Conservation (phyloP, 2,329 filamentous ascomycete genomes). For the Pyrenochaeta sp. region DNA sequence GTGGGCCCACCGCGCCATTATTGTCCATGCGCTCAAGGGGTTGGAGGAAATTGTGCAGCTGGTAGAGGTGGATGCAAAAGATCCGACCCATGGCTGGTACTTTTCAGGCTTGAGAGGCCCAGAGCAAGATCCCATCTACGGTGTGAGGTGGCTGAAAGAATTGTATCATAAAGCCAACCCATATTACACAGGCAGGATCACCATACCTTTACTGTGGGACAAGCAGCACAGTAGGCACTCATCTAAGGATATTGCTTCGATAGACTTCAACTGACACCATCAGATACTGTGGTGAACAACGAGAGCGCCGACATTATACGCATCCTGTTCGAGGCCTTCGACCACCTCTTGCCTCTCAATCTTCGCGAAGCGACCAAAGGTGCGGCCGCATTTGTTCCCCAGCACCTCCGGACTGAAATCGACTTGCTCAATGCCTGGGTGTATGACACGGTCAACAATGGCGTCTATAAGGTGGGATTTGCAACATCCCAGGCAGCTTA, state of each 20-base stretch:
- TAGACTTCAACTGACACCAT: conserved; percentile 8
- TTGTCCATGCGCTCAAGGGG: conserved; percentile 60
- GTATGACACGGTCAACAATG: conserved; percentile 69
- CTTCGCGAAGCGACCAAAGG: conserved; percentile 64
- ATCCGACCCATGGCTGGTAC: conserved; percentile 42
- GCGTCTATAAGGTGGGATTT: conserved; percentile 73
- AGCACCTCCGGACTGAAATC: conserved; percentile 70
- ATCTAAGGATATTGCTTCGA: not conserved
- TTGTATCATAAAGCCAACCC: conserved; percentile 77
- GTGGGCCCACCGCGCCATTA: conserved; percentile 65
- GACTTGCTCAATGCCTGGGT: conserved; percentile 83
- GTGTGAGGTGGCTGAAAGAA: conserved; percentile 59
- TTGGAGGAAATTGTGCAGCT: conserved; percentile 60
- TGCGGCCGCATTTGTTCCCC: conserved; percentile 72
- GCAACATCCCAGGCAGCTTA: conserved; percentile 86
- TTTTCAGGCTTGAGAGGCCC: conserved; percentile 41
- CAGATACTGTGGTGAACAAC: conserved; percentile 46
- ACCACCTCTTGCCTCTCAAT: conserved; percentile 48
- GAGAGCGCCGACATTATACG: conserved; percentile 47
- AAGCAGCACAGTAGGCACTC: conserved; percentile 59
- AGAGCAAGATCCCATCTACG: conserved; percentile 37
- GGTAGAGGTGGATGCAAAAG: conserved; percentile 52
- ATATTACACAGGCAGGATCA: conserved; percentile 66
- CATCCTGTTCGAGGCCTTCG: conserved; percentile 45
- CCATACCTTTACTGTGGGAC: conserved; percentile 80